Evolutionary conservation across 2,329 filamentous ascomycete genomes (phyloP).

Genomic region (Claviceps sp.): DNA sequence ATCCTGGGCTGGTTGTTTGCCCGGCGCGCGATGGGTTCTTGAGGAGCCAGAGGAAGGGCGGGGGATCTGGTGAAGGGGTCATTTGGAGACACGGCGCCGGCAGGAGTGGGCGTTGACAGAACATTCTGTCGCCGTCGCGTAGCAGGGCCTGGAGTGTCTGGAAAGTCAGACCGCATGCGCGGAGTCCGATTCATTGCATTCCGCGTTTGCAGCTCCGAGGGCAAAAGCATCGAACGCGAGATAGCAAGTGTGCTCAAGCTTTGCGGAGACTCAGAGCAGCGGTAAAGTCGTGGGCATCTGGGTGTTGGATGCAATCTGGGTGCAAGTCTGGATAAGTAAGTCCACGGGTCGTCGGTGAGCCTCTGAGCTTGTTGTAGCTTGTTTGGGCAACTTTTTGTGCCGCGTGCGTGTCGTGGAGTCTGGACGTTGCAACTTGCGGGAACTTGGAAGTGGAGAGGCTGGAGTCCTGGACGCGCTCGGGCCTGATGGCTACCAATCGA

Average conservation of each 20-base stretch:
- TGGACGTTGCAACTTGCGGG: not conserved
- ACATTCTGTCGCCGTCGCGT: constrained; percentile 22
- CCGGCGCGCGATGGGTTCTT: constrained; percentile 18
- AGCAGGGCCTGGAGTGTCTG: constrained; percentile 52
- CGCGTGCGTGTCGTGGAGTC: too few relatives aligned
- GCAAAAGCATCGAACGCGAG: constrained; percentile 5
- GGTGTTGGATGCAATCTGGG: not conserved
- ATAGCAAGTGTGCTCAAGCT: not conserved
- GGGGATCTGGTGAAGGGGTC: constrained; percentile 18
- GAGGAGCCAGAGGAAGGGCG: constrained; percentile 34
- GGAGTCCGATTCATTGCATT: constrained; percentile 76
- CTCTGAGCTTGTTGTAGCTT: not conserved
- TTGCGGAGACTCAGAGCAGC: not conserved
- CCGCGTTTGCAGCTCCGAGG: constrained; percentile 19
- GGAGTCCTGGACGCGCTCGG: not conserved
- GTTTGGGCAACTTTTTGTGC: not conserved
- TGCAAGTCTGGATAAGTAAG: not conserved
- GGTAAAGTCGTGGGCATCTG: not conserved
- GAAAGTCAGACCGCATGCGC: constrained; percentile 70
- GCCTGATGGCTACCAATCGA: not conserved
- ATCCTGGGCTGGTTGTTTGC: constrained; percentile 50
- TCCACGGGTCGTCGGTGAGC: not conserved
- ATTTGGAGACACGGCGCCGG: constrained; percentile 17
- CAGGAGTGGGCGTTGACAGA: constrained; percentile 19
- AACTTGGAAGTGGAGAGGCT: not conserved